Base-by-base conservation (phyloP, 768 basidiomycete species). In the Lepiota brunneoincarnata region DNA sequence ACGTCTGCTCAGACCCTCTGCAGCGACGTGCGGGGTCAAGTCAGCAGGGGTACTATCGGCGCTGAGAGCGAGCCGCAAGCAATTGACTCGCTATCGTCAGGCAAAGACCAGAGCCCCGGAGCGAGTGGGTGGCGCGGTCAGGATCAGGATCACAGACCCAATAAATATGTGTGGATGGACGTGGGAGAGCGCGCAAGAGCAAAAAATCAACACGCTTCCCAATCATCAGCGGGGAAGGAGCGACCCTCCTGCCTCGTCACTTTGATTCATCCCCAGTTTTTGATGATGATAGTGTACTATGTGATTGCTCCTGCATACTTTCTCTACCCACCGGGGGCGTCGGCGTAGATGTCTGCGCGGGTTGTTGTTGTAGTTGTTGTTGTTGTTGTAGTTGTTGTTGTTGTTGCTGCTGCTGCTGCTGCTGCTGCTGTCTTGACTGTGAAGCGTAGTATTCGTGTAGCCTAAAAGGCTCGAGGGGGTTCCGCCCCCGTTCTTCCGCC, bases 401-500 rank as follows among this genome's bases (percentile, higher is more conserved):
- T n/a, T n/a, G n/a, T n/a, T 45, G 48, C 39, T 21, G 28, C 48
- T 31, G 48, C 37, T 48, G 55, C 43, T 44, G 57, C 36, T 35
- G 49, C 41, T 50, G 58, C 40, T 47, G 56, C 34, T 36, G 20
- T n/a, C 18, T 21, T 21, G 31, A 31, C 21, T 52, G 38, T 44
- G 41, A 36, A 39, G 24, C 9, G 49, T 37, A 17, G 15, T 18
- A 49, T 35, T 55, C 62, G 62, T 44, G 55, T 51, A 39, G 63
- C 58, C 54, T 67, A 36, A 34, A 68, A 37, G 56, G 55, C 65
- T 21, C 69, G 68, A 17, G 74, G 69, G 54, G 68, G 70, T 62
- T 84, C 80, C 61, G 83, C 84, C 42, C 77, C 79, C 54, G 73
- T 62, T 61, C 81, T 62, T 86, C 85, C 36, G 78, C 79, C 53